phyloP scores from a whole-genome alignment of 768 basidiomycete species.

The Fibroporia radiculosa region DNA sequence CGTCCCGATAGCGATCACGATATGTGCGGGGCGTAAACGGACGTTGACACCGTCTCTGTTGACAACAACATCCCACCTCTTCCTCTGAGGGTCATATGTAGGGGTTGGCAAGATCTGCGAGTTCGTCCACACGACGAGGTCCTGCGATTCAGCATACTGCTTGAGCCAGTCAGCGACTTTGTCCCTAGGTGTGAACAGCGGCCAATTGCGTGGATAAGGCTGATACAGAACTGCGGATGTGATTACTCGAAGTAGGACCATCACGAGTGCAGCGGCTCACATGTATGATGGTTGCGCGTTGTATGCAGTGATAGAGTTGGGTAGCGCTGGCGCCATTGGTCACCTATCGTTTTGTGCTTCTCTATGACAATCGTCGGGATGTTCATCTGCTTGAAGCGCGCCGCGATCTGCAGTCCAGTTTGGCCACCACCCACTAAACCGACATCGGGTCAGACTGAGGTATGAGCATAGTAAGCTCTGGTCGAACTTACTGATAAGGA shows the following conservation, averaged over 20 bases:
- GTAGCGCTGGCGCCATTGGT: slow-evolving; percentile 39
- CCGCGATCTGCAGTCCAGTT: slow-evolving; percentile 34
- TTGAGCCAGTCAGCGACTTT: slow-evolving; percentile 40
- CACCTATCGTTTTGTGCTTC: slow-evolving; percentile 27
- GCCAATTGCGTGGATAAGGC: slow-evolving; percentile 32
- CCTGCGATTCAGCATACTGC: slow-evolving; percentile 32
- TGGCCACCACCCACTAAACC: slow-evolving; percentile 37
- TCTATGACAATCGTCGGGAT: slow-evolving; percentile 34
- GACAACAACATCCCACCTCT: slow-evolving; percentile 30
- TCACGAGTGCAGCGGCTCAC: background rate
- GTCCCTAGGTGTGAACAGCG: slow-evolving; percentile 31
- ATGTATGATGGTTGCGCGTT: slow-evolving; percentile 16
- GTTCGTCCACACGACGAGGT: slow-evolving; percentile 36
- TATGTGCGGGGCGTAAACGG: slow-evolving; percentile 30
- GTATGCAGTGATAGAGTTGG: slow-evolving; percentile 35
- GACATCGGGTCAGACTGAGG: background rate
- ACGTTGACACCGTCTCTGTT: slow-evolving; percentile 21
- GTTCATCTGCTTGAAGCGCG: slow-evolving; percentile 34
- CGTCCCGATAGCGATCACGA: slow-evolving; percentile 33
- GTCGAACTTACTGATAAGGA: slow-evolving; percentile 28
- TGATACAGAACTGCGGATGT: slow-evolving; percentile 31
- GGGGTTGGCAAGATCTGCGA: slow-evolving; percentile 26
- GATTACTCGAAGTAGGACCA: background rate
- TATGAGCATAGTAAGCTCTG: background rate
- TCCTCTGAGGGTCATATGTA: slow-evolving; percentile 24